These are phyloP conservation scores for Saturnispora hagleri DNA, from an alignment of 805 yeast species.

Conservation along the genomic window DNA sequence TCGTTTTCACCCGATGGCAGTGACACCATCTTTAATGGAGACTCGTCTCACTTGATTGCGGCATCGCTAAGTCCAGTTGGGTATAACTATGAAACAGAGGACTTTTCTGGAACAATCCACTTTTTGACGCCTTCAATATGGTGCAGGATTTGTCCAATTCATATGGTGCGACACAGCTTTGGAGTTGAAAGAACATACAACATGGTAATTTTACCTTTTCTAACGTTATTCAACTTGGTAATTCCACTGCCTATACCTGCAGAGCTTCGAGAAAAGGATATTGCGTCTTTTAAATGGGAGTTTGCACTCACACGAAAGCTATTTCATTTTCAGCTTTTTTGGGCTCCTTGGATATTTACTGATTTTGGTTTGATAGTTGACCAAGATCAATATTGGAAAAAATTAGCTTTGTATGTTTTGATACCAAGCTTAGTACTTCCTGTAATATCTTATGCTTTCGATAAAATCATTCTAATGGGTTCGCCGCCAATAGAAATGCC, in stretches of 20 bases:
- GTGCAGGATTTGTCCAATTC: constrained; percentile 10
- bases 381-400: background rate
- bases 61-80: background rate
- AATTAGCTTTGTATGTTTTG: constrained; percentile 15
- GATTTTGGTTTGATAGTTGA: constrained; percentile 7
- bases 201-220: constrained; percentile 21
- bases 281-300: constrained; percentile 16
- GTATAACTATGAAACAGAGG: background rate
- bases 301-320: constrained; percentile 16
- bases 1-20: background rate
- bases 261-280: constrained; percentile 6
- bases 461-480: background rate
- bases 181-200: constrained; percentile 19
- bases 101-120: constrained; percentile 4
- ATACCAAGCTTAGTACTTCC: constrained; percentile 4
- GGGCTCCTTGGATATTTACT: constrained; percentile 7
- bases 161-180: constrained; percentile 1
- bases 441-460: background rate
- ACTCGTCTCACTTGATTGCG: background rate
- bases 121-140: constrained; percentile 4
- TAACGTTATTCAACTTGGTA: constrained; percentile 17
- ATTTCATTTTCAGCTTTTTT: constrained; percentile 24
- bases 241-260: constrained; percentile 23
- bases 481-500: constrained; percentile 4
- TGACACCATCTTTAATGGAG: background rate